phyloP scores from a whole-genome alignment of 495 filamentous ascomycete species.

The Lophiotrema nucula region DNA sequence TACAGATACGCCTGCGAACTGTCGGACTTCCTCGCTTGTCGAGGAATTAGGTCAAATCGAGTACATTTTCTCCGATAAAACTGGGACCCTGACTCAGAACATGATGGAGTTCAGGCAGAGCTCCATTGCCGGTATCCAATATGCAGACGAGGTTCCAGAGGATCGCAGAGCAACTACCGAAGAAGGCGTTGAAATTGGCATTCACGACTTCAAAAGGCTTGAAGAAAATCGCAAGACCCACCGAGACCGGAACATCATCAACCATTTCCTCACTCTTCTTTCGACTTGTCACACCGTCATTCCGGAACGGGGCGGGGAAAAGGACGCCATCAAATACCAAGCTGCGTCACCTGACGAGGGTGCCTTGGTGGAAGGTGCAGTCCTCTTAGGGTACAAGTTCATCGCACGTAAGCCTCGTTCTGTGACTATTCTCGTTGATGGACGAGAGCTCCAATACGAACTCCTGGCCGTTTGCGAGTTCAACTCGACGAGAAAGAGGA shows the following conservation, averaged over 20 bases:
- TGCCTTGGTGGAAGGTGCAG: conserved; percentile 90
- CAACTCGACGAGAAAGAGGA: conserved; percentile 95
- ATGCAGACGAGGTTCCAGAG: conserved; percentile 89
- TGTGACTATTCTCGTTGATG: conserved; percentile 74
- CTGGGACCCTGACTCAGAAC: conserved; percentile 97
- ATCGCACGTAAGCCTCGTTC: conserved; percentile 82
- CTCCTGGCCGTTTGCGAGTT: conserved; percentile 96
- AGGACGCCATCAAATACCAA: conserved; percentile 90
- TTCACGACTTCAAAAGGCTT: conserved; percentile 83
- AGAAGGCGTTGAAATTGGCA: conserved; percentile 73
- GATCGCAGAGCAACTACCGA: conserved; percentile 77
- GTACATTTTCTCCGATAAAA: conserved; percentile 99
- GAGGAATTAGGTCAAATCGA: conserved; percentile 98
- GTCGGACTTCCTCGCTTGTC: conserved; percentile 91
- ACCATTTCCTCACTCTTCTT: conserved; percentile 86
- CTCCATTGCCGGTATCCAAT: conserved; percentile 88
- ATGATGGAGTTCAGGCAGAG: conserved; percentile 98
- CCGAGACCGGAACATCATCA: conserved; percentile 65
- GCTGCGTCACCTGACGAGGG: conserved; percentile 97
- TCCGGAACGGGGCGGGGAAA: conserved; percentile 76
- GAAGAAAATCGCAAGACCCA: conserved; percentile 72
- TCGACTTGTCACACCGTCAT: conserved; percentile 97
- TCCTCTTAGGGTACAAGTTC: conserved; percentile 81
- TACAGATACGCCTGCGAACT: conserved; percentile 92
- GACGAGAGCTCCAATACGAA: conserved; percentile 77